Evolutionary conservation across 2,329 filamentous ascomycete genomes (phyloP).

Genomic region (Exophiala phaeomuriformis): DNA sequence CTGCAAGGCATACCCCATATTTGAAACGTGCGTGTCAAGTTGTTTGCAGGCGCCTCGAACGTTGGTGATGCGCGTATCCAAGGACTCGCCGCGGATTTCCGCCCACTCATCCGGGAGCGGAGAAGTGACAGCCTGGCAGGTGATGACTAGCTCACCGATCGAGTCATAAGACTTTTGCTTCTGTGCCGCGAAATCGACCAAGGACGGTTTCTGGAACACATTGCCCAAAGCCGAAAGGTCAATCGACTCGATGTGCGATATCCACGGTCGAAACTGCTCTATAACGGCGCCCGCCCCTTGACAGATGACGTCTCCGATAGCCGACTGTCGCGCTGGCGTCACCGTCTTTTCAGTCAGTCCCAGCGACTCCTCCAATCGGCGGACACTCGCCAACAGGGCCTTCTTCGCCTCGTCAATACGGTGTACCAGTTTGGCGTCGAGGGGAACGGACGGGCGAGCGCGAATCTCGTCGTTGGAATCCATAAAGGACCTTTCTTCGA

Average conservation of each 20-base stretch:
- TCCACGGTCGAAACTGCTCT: constrained; percentile 84
- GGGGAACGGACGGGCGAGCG: constrained; percentile 61
- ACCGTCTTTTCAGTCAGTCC: constrained; percentile 72
- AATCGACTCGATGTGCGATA: constrained; percentile 83
- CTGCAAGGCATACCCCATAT: constrained; percentile 81
- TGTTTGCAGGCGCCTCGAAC: constrained; percentile 71
- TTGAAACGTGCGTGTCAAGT: constrained; percentile 76
- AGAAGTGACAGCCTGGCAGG: constrained; percentile 84
- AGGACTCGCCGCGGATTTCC: constrained; percentile 77
- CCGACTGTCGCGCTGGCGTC: constrained; percentile 66
- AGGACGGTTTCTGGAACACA: constrained; percentile 72
- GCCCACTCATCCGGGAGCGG: constrained; percentile 94
- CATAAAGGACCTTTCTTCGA: constrained; percentile 62
- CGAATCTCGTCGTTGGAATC: constrained; percentile 79
- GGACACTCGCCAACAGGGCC: constrained; percentile 75
- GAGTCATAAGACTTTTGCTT: constrained; percentile 94
- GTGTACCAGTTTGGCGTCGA: constrained; percentile 73
- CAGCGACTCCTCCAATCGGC: constrained; percentile 79
- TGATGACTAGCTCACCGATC: constrained; percentile 77
- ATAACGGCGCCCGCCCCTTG: constrained; percentile 69
- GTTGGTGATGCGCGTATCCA: constrained; percentile 77
- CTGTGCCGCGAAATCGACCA: constrained; percentile 78
- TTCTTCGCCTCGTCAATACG: constrained; percentile 78
- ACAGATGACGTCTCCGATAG: constrained; percentile 77
- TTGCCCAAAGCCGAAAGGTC: constrained; percentile 74